phyloP scores from a whole-genome alignment of 2,329 filamentous ascomycete species.

The Aureobasidium sp. region DNA sequence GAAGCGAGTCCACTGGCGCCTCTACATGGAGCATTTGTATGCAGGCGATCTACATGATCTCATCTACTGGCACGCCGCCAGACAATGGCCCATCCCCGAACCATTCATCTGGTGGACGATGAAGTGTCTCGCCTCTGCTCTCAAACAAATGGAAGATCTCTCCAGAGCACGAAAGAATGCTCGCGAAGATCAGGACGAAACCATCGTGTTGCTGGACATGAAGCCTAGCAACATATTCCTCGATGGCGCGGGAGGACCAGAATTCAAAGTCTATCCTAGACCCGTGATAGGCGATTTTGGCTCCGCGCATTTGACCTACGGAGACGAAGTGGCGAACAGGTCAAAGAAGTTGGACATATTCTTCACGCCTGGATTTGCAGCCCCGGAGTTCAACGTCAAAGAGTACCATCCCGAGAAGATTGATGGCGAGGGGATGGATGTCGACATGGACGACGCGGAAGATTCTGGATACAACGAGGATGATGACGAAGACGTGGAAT shows the following conservation, averaged over 20 bases:
- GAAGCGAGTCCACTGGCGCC: neutral
- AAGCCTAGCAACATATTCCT: neutral
- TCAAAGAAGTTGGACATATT: neutral
- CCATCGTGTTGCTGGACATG: neutral
- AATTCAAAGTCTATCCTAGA: neutral
- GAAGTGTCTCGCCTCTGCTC: neutral
- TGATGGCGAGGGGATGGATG: neutral
- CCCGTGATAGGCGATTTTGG: neutral
- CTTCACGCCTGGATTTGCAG: neutral
- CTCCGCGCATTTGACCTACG: neutral
- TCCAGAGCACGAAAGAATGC: neutral
- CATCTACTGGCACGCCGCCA: neutral
- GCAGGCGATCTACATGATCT: neutral
- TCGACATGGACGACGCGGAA: neutral
- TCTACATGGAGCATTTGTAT: neutral
- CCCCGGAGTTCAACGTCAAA: neutral
- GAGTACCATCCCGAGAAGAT: neutral
- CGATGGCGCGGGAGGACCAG: too few relatives aligned
- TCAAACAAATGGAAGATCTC: neutral
- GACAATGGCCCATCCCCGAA: neutral
- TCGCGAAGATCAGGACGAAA: neutral
- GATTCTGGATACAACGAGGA: neutral
- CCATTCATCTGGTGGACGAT: neutral
- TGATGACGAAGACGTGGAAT: neutral
- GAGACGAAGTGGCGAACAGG: neutral